A percentile compares a stretch with the other conserved stretches of the same genome.
phyloP scores from a whole-genome alignment of 352 stramenopile genomes.

The Pythium dissimile region DNA sequence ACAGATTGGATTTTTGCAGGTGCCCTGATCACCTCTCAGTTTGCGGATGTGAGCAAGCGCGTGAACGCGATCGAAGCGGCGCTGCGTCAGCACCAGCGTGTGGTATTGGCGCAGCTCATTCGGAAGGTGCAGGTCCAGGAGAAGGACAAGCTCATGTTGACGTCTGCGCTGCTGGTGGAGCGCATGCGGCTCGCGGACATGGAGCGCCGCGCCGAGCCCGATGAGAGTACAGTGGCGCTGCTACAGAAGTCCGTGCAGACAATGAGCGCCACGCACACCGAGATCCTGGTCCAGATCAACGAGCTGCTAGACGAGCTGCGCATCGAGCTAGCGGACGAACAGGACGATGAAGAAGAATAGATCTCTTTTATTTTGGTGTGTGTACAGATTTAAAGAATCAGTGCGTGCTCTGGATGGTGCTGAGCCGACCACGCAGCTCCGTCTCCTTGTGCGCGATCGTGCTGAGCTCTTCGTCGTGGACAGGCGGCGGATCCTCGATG shows the following conservation, averaged over 20 bases:
- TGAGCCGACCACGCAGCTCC: conserved; percentile 51
- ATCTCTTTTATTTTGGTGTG: not conserved
- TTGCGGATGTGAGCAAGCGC: conserved; percentile 59
- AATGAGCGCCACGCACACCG: conserved; percentile 53
- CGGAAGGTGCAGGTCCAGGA: conserved; percentile 74
- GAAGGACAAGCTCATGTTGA: conserved; percentile 82
- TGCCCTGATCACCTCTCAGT: conserved; percentile 51
- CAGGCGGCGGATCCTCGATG: conserved; percentile 48
- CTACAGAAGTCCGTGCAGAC: conserved; percentile 58
- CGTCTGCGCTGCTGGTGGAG: conserved; percentile 77
- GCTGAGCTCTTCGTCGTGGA: conserved; percentile 45
- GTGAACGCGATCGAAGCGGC: conserved; percentile 66
- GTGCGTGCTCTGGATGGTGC: conserved; percentile 36
- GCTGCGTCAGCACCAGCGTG: conserved; percentile 32
- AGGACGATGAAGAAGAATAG: conserved; percentile 25
- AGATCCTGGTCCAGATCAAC: conserved; percentile 73
- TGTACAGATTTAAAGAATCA: not conserved
- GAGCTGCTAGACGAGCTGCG: conserved; percentile 70
- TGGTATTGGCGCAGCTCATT: conserved; percentile 47
- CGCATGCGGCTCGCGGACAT: conserved; percentile 65
- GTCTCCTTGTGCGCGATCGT: conserved; percentile 48
- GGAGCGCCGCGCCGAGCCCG: conserved; percentile 30
- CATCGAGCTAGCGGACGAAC: conserved; percentile 50
- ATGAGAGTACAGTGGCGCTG: conserved; percentile 46
- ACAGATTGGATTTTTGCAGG: conserved; percentile 25